Conservation (phyloP, 2,329 filamentous ascomycete species). For the Cladosporium sp. region DNA sequence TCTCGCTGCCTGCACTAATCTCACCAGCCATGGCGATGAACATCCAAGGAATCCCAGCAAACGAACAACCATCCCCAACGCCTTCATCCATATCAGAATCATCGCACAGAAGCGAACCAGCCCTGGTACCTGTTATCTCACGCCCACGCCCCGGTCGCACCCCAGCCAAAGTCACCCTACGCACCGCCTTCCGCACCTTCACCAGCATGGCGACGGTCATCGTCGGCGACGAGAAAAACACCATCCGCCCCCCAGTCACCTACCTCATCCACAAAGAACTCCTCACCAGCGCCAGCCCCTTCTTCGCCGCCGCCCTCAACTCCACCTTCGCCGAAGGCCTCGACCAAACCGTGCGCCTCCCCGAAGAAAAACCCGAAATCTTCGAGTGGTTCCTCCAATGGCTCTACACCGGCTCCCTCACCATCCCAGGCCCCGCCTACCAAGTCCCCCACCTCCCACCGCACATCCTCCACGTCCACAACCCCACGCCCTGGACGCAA, state of each 20-base stretch:
- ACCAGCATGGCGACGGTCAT: slow-evolving; percentile 36
- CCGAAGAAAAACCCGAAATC: slow-evolving; percentile 40
- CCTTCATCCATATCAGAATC: slow-evolving; percentile 10
- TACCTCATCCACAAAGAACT: slow-evolving; percentile 47
- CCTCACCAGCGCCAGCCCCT: slow-evolving; percentile 43
- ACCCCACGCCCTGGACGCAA: not conserved
- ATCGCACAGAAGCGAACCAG: slow-evolving; percentile 4
- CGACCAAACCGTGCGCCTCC: slow-evolving; percentile 39
- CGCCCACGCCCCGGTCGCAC: slow-evolving; percentile 17
- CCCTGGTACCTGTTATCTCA: not conserved
- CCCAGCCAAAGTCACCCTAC: slow-evolving; percentile 31
- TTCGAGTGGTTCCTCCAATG: slow-evolving; percentile 50
- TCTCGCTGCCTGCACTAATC: slow-evolving; percentile 7
- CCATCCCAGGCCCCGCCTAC: slow-evolving; percentile 17
- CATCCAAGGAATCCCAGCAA: slow-evolving; percentile 22
- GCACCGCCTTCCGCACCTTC: slow-evolving; percentile 36
- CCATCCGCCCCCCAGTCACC: slow-evolving; percentile 27
- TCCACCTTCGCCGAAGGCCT: slow-evolving; percentile 43
- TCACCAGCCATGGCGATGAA: slow-evolving; percentile 17
- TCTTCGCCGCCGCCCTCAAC: slow-evolving; percentile 48
- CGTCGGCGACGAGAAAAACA: slow-evolving; percentile 33
- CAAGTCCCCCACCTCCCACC: slow-evolving; percentile 11
- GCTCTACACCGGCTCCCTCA: slow-evolving; percentile 44
- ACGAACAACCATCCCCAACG: slow-evolving; percentile 26
- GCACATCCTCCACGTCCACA: slow-evolving; percentile 1